phyloP scores from a whole-genome alignment of 331 rosid species.

The Pyracantha coccinea region DNA sequence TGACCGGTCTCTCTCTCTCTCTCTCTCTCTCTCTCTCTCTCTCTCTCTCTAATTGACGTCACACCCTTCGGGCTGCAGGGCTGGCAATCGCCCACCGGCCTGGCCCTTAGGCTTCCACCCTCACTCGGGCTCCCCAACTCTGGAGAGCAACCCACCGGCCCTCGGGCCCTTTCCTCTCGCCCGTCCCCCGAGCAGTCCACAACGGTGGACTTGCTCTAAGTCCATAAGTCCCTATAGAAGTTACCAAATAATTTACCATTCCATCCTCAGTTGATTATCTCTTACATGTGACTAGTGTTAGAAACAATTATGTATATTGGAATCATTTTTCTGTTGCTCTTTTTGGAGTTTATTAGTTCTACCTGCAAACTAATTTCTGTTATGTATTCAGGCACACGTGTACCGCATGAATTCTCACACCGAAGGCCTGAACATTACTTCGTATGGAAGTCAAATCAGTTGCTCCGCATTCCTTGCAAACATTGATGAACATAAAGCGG shows the following conservation, averaged over 20 bases:
- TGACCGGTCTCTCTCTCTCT: too few species aligned
- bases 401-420: constrained; percentile 28
- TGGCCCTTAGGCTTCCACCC: too few species aligned
- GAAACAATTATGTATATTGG: not conserved
- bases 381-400: constrained; percentile 62
- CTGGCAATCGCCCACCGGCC: too few species aligned
- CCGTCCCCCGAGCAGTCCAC: too few species aligned
- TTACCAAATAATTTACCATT: not conserved
- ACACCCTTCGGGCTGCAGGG: too few species aligned
- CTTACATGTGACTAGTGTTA: not conserved
- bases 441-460: constrained; percentile 25
- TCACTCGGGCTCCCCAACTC: too few species aligned
- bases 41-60: too few species aligned
- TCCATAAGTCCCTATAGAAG: not conserved
- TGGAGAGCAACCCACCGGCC: too few species aligned
- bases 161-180: too few species aligned
- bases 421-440: constrained; percentile 29
- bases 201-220: too few species aligned
- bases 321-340: not conserved
- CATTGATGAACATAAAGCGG: constrained; percentile 61
- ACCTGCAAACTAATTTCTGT: not conserved
- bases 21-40: too few species aligned
- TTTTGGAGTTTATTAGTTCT: constrained; percentile 4
- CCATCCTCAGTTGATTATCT: not conserved
- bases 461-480: constrained; percentile 96